Evolutionary conservation across 176 grass and related monocot genomes (phyloP).

Genomic region (bread wheat (Triticum aestivum)): IWGSC_CS_RefSeq_v2.1 NC_057795.1:177094849-177095348

Average conservation of each 20-base stretch:
- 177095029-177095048: slow-evolving; percentile 19
- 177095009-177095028: slow-evolving; percentile 71
- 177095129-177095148: slow-evolving; percentile 87
- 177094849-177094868: slow-evolving; percentile 48
- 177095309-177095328: background rate
- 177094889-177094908: slow-evolving; percentile 81
- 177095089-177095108: slow-evolving; percentile 97
- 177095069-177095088: slow-evolving; percentile 32
- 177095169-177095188: slow-evolving; percentile 21
- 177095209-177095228: background rate
- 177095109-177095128: slow-evolving; percentile 99
- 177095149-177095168: slow-evolving; percentile 57
- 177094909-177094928: slow-evolving; percentile 98
- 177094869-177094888: slow-evolving; percentile 77
- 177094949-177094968: slow-evolving; percentile 94
- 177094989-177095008: slow-evolving; percentile 89
- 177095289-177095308: background rate
- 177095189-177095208: background rate
- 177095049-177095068: slow-evolving; percentile 25
- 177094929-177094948: slow-evolving; percentile 83
- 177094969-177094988: slow-evolving; percentile 81
- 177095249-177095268: background rate
- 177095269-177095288: background rate
- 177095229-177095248: slow-evolving; percentile 2
- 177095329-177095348: background rate